Evolutionary conservation across 192 early-diverging fungal species (phyloP).

Genomic region (Umbelopsis isabellina): DNA sequence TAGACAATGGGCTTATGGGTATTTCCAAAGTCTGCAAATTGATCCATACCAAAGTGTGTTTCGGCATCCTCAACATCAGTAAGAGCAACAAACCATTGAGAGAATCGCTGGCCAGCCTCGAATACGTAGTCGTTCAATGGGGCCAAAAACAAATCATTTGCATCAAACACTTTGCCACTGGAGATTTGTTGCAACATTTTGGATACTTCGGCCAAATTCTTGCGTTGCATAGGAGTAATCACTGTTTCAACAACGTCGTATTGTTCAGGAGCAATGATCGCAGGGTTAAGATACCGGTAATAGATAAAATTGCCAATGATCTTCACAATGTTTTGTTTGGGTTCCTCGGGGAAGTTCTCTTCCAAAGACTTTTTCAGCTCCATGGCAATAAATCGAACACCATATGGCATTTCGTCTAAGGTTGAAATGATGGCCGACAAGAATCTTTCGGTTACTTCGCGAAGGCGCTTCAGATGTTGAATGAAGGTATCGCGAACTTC

Average conservation of each 20-base stretch:
- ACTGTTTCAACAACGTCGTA: constrained; percentile 92
- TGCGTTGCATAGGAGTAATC: constrained; percentile 88
- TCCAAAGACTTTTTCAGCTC: constrained; percentile 80
- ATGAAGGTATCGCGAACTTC: constrained; percentile 73
- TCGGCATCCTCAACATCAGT: constrained; percentile 88
- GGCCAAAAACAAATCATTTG: constrained; percentile 69
- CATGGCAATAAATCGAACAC: constrained; percentile 94
- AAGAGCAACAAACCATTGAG: constrained; percentile 86
- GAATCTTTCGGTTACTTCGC: constrained; percentile 82
- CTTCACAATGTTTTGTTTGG: constrained; percentile 80
- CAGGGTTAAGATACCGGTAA: constrained; percentile 98
- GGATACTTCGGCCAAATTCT: constrained; percentile 92
- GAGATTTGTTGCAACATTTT: constrained; percentile 97
- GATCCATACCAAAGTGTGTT: constrained; percentile 88
- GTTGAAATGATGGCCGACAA: constrained; percentile 80
- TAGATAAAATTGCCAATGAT: constrained; percentile 95
- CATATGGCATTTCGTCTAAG: constrained; percentile 89
- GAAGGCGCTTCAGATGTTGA: constrained; percentile 75
- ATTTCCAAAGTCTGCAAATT: constrained; percentile 78
- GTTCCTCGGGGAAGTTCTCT: constrained; percentile 81
- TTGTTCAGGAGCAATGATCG: constrained; percentile 94
- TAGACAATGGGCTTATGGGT: constrained; percentile 86
- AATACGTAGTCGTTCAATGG: constrained; percentile 84
- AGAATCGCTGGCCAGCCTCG: constrained; percentile 77
- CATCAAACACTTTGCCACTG: constrained; percentile 78